Evolutionary conservation across 163 green algal species (phyloP), one percentile per base, ranked within the genome.

Genomic region (Scenedesmus sp.): DNA sequence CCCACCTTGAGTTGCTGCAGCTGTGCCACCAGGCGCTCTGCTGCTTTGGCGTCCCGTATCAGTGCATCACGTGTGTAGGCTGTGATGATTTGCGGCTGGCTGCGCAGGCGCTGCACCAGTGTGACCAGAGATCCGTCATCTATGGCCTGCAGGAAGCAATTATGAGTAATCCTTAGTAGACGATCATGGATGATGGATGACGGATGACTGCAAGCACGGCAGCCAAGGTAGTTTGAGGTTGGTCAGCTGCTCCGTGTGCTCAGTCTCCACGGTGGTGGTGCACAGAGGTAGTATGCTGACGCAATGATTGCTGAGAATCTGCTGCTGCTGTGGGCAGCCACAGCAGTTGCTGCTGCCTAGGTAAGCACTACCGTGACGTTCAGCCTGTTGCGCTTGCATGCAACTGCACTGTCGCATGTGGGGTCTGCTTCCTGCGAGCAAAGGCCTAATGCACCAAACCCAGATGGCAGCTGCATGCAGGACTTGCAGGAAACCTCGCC

Each of bases 1-100:
- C 81, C 55, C 34, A 90, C 85, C 85, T 90, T 10, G 3, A 90
- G 85, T 23, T 90, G n/a, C 66, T 90, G 85, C 66, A 91, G 87
- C n/a, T 59, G 55, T 18, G 26, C 26, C 55, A 87, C 76, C 12
- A 91, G 57, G 55, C 60, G 74, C 6, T 79, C 74, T 23, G 60
- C 76, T 20, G 74, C 54, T 9, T 9, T 18, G 10, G 74, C 13
- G 13, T 92, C n/a, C 1, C 88, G 67, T n/a, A 92, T 10, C 7
- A 57, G 88, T 2, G 88, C 88, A 62, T 88, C 20, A 9, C 26
- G 83, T 23, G 83, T 82, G 52, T 92, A 92, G 10, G 88, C 88
- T 55, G 88, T 88, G 6, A 81, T 26, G 46, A 92, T 88, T 55
- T 92, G 88, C 1, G 88, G 88, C 88, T 92, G 88, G 64, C 62